These are phyloP conservation scores for Castanea sativa DNA, from an alignment of 306 rosid species.

Conservation along the genomic window DNA sequence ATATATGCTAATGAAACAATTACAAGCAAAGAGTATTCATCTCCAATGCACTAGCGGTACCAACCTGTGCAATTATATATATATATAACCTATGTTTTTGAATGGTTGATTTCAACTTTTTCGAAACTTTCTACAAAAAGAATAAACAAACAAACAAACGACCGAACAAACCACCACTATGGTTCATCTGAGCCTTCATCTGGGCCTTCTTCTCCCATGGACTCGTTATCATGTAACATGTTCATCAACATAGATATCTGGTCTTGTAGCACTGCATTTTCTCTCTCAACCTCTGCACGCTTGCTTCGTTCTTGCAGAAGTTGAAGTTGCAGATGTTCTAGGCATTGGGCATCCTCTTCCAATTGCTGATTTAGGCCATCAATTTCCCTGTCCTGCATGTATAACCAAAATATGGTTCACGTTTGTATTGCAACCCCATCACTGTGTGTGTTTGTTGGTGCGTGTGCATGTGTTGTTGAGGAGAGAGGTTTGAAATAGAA, in stretches of 20 bases:
- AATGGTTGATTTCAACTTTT: constrained; percentile 14
- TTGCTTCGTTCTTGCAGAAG: constrained; percentile 78
- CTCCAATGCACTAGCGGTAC: constrained; percentile 14
- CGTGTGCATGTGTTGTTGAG: not conserved
- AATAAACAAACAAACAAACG: constrained; percentile 25
- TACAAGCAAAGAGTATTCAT: not conserved
- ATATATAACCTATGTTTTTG: not conserved
- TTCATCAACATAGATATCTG: constrained; percentile 90
- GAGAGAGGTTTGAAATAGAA: constrained; percentile 22
- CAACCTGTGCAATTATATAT: constrained; percentile 13
- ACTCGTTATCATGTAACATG: constrained; percentile 71
- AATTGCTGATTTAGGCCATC: constrained; percentile 77
- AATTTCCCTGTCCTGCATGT: constrained; percentile 78
- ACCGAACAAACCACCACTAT: not conserved
- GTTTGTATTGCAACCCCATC: not conserved
- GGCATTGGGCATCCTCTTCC: constrained; percentile 68
- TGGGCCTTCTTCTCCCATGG: constrained; percentile 47
- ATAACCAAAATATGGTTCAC: not conserved
- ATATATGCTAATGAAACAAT: not conserved
- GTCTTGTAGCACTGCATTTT: constrained; percentile 71
- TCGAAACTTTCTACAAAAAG: constrained; percentile 35
- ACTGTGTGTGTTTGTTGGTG: not conserved
- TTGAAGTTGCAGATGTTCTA: constrained; percentile 83
- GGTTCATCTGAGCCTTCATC: constrained; percentile 53
- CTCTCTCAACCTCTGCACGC: constrained; percentile 65